phyloP scores from a whole-genome alignment of 495 filamentous ascomycete species.

The Cudoniella acicularis region DNA sequence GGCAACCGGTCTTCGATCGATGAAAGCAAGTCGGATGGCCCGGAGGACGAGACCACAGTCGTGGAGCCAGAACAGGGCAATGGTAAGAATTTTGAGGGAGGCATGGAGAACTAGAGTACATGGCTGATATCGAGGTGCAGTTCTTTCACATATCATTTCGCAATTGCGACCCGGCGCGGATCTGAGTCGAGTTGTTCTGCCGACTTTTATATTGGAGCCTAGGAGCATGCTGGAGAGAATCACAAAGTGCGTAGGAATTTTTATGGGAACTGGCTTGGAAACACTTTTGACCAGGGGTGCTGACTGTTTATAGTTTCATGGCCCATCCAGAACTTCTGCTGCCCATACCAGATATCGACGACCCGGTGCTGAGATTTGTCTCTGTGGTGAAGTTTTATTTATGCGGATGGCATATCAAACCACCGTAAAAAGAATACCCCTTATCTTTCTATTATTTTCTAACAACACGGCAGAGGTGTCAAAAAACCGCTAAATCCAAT shows the following conservation, averaged over 20 bases:
- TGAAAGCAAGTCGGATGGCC: constrained; percentile 26
- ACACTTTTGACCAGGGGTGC: constrained; percentile 13
- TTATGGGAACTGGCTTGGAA: neutral
- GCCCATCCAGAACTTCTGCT: constrained; percentile 95
- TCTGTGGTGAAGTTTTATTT: constrained; percentile 96
- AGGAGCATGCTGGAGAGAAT: constrained; percentile 98
- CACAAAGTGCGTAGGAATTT: constrained; percentile 68
- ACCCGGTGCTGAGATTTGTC: constrained; percentile 87
- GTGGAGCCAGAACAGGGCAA: constrained; percentile 76
- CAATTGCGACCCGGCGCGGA: constrained; percentile 95
- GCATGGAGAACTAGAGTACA: neutral
- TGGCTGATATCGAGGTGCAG: constrained; percentile 36
- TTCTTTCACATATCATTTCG: constrained; percentile 93
- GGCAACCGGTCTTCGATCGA: constrained; percentile 49
- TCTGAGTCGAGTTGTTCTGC: constrained; percentile 87
- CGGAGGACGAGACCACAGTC: constrained; percentile 69
- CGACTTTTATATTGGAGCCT: constrained; percentile 97
- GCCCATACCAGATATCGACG: constrained; percentile 80
- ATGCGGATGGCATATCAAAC: constrained; percentile 98
- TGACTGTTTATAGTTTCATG: constrained; percentile 77
- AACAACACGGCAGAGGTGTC: constrained; percentile 63
- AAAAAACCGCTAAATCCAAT: constrained; percentile 99
- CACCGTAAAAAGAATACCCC: constrained; percentile 63
- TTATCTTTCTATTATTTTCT: neutral
- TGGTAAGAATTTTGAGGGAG: constrained; percentile 38